phyloP scores from a whole-genome alignment of 768 basidiomycete genomes.

The Mycena vitilis region DNA sequence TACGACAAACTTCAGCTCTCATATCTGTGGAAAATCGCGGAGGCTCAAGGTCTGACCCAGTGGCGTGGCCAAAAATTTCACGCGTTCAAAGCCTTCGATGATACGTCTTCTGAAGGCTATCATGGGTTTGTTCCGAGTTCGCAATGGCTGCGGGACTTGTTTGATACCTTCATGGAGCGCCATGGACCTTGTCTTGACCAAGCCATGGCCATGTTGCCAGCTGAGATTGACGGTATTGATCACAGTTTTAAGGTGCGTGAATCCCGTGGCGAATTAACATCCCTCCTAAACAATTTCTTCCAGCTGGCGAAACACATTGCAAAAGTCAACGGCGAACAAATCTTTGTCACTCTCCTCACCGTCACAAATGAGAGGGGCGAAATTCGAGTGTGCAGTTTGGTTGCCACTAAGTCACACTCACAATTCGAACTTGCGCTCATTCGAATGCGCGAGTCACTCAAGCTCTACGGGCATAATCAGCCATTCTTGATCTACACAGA shows the following conservation, averaged over 20 bases:
- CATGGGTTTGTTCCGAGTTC: conserved; percentile 18
- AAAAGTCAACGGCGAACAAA: conserved; percentile 40
- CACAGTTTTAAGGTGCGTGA: conserved; percentile 9
- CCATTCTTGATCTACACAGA: conserved; percentile 28
- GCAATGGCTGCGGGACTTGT: conserved; percentile 40
- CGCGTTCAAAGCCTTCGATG: neutral
- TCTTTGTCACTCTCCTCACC: conserved; percentile 42
- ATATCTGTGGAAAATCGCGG: neutral
- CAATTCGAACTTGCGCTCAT: conserved; percentile 44
- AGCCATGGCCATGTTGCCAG: conserved; percentile 18
- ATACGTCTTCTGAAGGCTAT: neutral
- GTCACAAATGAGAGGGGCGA: conserved; percentile 45
- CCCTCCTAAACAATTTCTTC: no score
- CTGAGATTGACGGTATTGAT: conserved; percentile 3
- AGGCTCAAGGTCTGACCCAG: neutral
- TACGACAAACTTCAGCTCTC: conserved; percentile 31
- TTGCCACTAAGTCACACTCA: conserved; percentile 47
- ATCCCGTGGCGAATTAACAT: no score
- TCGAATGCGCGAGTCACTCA: conserved; percentile 40
- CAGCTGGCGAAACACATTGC: conserved; percentile 44
- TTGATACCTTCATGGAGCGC: conserved; percentile 40
- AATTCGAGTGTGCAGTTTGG: conserved; percentile 38
- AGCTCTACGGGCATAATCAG: conserved; percentile 21
- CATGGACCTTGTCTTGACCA: conserved; percentile 40
- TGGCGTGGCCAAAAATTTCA: neutral